Evolutionary conservation across 169 alveolate species (phyloP), one percentile per base, ranked within the genome.

Genomic region (Cryptosporidium viatorum): DNA sequence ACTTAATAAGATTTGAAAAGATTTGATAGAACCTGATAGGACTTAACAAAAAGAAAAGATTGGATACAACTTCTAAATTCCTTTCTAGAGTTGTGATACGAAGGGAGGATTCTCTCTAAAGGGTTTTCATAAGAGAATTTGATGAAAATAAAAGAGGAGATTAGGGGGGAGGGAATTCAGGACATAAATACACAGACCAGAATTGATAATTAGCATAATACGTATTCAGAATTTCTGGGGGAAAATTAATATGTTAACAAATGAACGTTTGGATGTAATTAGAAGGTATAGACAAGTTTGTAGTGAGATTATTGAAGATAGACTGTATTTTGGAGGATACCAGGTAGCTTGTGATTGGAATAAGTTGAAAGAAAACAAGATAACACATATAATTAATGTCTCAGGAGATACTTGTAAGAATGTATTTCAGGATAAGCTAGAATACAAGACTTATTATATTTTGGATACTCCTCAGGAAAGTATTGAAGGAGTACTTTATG

Each of bases 331-430:
- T 31, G 87, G 94, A 9, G 94, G 91, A 16, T 91, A 91, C 51
- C 50, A 67, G 41, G 60, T 85, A 52, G 92, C 89, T 21, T 55
- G 62, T 21, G 50, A 92, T 37, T 35, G 16, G n/a, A 35, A 67
- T 21, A 69, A 59, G 8, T 35, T 86, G 23, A 71, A 65, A 50
- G 50, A 58, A 69, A 74, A 75, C 31, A 39, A 69, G 29, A 86
- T 92, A 43, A 86, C 89, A 6, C 92, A 92, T 69, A 75, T 92
- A 23, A 84, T 92, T 52, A 86, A 92, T 18, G 58, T 84, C 16
- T 87, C 85, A 29, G 92, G 92, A 37, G 86, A 74, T 21, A 85
- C 89, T n/a, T 92, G 94, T 52, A 65, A 18, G 39, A 92, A 92
- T 62, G 33, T 31, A 3, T 69, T 75, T 31, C 69, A 71, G 35